These are phyloP conservation scores for Antrodiella citrinella DNA, from an alignment of 768 basidiomycete genomes.

Conservation along the genomic window DNA sequence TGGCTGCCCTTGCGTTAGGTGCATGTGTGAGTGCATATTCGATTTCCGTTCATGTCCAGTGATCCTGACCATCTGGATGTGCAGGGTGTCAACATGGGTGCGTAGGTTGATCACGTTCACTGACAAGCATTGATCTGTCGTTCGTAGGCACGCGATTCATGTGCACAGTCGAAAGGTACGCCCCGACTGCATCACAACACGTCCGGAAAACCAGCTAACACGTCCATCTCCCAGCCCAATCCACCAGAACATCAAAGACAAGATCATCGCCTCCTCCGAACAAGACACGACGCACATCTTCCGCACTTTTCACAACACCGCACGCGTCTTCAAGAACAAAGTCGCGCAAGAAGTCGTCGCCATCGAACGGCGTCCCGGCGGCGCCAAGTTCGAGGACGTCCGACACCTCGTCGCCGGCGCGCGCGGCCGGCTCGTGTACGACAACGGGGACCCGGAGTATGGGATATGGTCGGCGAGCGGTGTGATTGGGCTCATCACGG, in stretches of 20 bases:
- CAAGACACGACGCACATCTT: conserved; percentile 86
- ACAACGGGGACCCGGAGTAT: conserved; percentile 75
- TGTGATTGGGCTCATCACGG: conserved; percentile 64
- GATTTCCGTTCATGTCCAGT: too few species aligned
- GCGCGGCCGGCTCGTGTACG: conserved; percentile 69
- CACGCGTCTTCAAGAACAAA: conserved; percentile 82
- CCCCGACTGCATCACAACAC: background rate
- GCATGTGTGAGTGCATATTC: conserved; percentile 51
- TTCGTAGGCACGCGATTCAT: conserved; percentile 70
- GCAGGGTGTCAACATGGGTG: conserved; percentile 83
- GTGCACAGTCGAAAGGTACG: conserved; percentile 77
- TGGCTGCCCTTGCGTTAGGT: conserved; percentile 73
- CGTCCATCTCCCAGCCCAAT: conserved; percentile 46
- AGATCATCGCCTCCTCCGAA: conserved; percentile 78
- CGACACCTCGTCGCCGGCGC: conserved; percentile 68
- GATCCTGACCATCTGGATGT: background rate
- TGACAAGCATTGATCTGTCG: background rate
- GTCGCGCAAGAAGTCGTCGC: conserved; percentile 80
- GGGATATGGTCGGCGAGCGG: conserved; percentile 81
- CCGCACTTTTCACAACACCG: conserved; percentile 76
- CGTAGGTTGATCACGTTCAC: conserved; percentile 2
- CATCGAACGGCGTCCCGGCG: conserved; percentile 72
- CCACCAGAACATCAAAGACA: conserved; percentile 85
- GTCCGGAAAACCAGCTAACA: background rate
- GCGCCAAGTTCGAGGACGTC: conserved; percentile 83